Conservation (phyloP, 257 asterid genomes). For the Eustoma russellianum region DNA sequence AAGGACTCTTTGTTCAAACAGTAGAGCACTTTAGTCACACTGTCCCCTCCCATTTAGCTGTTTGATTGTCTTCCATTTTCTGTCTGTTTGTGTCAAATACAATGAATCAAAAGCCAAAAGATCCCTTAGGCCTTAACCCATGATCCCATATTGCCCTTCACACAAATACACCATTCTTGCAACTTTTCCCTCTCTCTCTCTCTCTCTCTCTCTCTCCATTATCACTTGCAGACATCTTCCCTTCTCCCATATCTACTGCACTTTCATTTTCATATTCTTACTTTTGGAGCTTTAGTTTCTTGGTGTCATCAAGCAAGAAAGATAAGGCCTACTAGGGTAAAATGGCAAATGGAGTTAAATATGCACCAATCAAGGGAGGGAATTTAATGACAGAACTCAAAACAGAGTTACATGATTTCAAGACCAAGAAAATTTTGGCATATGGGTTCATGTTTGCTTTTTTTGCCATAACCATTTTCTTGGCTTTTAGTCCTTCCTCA, state of each 20-base stretch:
- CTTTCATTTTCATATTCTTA: background rate
- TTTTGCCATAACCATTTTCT: constrained; percentile 55
- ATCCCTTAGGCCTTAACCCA: background rate
- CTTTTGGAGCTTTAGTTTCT: background rate
- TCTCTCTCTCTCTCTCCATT: constrained; percentile 8
- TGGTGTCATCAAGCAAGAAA: background rate
- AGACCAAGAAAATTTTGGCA: constrained; percentile 39
- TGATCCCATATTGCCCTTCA: background rate
- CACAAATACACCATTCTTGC: background rate
- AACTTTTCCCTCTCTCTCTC: too few species aligned
- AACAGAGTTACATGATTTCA: constrained; percentile 34
- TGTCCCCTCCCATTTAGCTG: background rate
- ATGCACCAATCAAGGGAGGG: constrained; percentile 46
- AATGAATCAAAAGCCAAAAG: background rate
- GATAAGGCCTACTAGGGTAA: background rate
- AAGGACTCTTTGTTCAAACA: too few species aligned
- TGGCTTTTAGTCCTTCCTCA: constrained; percentile 66
- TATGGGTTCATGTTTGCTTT: constrained; percentile 46
- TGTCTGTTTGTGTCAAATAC: too few species aligned
- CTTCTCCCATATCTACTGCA: background rate
- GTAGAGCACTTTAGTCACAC: background rate
- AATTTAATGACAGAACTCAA: constrained; percentile 43
- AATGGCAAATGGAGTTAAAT: constrained; percentile 62
- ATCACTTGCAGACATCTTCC: background rate
- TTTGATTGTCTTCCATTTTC: too few species aligned